Conservation (phyloP, 306 rosid genomes). For the peach (Prunus persica) region DNA sequence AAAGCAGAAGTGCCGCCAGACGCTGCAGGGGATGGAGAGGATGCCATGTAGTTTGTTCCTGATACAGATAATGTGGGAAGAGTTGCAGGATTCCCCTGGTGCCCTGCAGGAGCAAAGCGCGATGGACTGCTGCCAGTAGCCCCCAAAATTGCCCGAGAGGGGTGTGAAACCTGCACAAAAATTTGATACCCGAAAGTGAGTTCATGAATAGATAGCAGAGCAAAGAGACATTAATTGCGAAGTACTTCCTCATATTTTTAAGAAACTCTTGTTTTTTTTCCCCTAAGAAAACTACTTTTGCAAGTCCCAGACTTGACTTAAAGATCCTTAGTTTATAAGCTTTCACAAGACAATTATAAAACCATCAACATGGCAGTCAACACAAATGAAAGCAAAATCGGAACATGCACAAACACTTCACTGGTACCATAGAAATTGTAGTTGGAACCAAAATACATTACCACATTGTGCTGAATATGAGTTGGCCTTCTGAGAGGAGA, state of each 20-base stretch:
- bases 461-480: slow-evolving; percentile 52
- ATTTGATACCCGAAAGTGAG: slow-evolving; percentile 14
- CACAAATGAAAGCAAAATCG: neutral
- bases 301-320: neutral
- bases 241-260: neutral
- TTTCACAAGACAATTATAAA: neutral
- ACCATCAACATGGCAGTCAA: neutral
- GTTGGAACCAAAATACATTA: slow-evolving; percentile 26
- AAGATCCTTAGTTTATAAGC: neutral
- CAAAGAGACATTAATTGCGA: neutral
- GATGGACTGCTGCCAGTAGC: slow-evolving; percentile 70
- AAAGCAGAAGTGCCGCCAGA: slow-evolving; percentile 85
- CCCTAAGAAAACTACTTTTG: neutral
- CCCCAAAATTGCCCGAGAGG: slow-evolving; percentile 58
- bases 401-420: slow-evolving; percentile 6
- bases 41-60: slow-evolving; percentile 73
- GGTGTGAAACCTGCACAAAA: slow-evolving; percentile 62
- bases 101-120: slow-evolving; percentile 62
- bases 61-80: slow-evolving; percentile 63
- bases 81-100: slow-evolving; percentile 58
- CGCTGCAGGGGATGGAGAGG: slow-evolving; percentile 92
- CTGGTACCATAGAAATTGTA: neutral
- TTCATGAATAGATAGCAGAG: neutral
- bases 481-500: slow-evolving; percentile 82
- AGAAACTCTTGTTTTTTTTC: neutral